Evolutionary conservation across 2,329 filamentous ascomycete species (phyloP), one percentile per base, ranked within the genome.

Genomic region (Hypoxylon sp.): DNA sequence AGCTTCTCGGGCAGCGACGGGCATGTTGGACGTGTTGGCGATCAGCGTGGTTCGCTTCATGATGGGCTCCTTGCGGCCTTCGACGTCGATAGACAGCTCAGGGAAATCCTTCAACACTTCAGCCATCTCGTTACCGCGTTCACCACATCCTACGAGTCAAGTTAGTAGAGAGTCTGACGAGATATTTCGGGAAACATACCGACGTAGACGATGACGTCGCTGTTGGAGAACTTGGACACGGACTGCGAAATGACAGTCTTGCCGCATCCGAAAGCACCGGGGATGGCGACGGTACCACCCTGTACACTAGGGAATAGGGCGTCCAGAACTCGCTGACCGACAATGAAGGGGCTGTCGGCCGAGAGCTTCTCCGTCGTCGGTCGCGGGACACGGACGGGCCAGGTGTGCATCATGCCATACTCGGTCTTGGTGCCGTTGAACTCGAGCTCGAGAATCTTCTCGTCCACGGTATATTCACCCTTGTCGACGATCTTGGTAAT

Each of bases 71-170:
- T 94, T 89, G 73, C 94, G 92, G 70, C 95, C 95, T 38, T 97
- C 89, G 68, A 98, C 87, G 15, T 96, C 89, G 73, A 99, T 99
- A 43, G 91, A 90, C 66, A 99, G 90, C 84, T 98, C 93, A 58
- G 95, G 95, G 83, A 99, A 99, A 79, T 99, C 95, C 90, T 97
- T 98, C 84, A 99, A 84, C 68, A 99, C 95, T 84, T 99, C 95
- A 64, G 95, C 95, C 95, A 99, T 99, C 79, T 99, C 95, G 74
- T 99, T 99, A 68, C 95, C 95, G 70, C 95, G 90, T 80, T 99
- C 95, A 69, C 93, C 91, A 46, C 67, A 64, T 53, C 17, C 31
- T 27, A 48, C 3, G 11, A 23, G 4, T 17, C 13, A 3, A n/a
- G 17, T 23, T n/a, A 41, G 38, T n/a, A 23, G 8, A n/a, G n/a